Evolutionary conservation across 495 filamentous ascomycete species (phyloP).

Genomic region (Aspergillus panamensis): DNA sequence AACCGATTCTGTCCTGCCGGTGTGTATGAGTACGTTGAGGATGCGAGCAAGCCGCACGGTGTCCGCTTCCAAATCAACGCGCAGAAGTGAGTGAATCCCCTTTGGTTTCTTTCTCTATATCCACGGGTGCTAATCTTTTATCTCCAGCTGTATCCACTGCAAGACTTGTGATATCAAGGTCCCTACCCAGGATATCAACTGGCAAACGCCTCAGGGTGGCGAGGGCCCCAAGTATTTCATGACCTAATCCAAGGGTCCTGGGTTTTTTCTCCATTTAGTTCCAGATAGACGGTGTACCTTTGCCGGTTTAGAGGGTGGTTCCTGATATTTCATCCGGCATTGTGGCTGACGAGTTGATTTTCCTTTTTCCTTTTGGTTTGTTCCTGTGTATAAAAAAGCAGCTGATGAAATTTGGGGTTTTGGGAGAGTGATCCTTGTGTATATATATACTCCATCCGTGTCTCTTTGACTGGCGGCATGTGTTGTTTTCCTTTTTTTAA

Average conservation of each 20-base stretch:
- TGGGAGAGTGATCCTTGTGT: conserved; percentile 1
- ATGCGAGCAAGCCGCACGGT: conserved; percentile 72
- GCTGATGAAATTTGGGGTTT: background rate
- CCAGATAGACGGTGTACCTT: background rate
- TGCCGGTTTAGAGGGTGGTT: background rate
- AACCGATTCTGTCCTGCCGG: conserved; percentile 99
- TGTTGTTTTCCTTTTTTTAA: background rate
- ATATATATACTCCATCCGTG: background rate
- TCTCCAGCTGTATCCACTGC: conserved; percentile 87
- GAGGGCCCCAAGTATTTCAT: conserved; percentile 96
- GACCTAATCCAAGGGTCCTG: conserved; percentile 52
- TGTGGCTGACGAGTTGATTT: background rate
- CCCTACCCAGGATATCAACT: conserved; percentile 94
- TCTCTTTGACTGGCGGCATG: background rate
- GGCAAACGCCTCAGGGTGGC: conserved; percentile 91
- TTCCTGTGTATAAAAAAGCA: background rate
- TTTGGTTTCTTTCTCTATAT: background rate
- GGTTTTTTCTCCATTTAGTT: background rate
- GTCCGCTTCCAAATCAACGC: conserved; percentile 97
- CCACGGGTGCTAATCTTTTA: conserved; percentile 24
- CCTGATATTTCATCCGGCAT: background rate
- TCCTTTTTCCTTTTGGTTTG: background rate
- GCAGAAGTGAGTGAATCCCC: conserved; percentile 72
- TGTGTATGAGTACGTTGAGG: conserved; percentile 98
- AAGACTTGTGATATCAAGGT: conserved; percentile 99